phyloP scores from a whole-genome alignment of 352 stramenopile species.

The Phytophthora colocasiae region DNA sequence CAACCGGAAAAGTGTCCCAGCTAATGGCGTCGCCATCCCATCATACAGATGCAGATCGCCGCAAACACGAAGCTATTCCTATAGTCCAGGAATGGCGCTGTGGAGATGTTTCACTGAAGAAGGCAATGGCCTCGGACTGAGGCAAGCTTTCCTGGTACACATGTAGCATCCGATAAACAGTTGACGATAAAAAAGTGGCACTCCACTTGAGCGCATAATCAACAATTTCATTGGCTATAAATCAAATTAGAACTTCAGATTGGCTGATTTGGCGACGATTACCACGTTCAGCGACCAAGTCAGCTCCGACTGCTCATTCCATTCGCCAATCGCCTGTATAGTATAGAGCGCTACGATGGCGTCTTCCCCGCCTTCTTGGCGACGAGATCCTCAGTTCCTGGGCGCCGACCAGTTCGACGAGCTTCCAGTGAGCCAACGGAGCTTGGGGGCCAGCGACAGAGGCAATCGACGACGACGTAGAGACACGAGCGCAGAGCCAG shows the following conservation, averaged over 20 bases:
- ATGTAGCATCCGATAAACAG: too few relatives aligned
- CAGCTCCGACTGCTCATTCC: background rate
- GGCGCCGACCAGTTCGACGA: slow-evolving; percentile 22
- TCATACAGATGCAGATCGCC: slow-evolving; percentile 7
- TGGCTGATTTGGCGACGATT: slow-evolving; percentile 2
- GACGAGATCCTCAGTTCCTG: slow-evolving; percentile 12
- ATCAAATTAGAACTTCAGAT: too few relatives aligned
- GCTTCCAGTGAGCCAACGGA: slow-evolving; percentile 23
- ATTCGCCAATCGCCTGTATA: slow-evolving; percentile 17
- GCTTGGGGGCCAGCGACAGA: slow-evolving; percentile 15
- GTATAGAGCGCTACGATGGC: slow-evolving; percentile 10
- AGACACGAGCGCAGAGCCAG: slow-evolving; percentile 22
- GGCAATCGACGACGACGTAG: slow-evolving; percentile 21
- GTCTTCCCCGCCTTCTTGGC: slow-evolving; percentile 4
- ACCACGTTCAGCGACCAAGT: slow-evolving; percentile 2
- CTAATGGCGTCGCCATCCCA: background rate
- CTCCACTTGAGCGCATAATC: too few relatives aligned
- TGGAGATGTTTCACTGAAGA: too few relatives aligned
- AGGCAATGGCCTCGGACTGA: too few relatives aligned
- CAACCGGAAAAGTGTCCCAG: slow-evolving; percentile 9
- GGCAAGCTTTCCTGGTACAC: too few relatives aligned
- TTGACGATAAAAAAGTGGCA: too few relatives aligned
- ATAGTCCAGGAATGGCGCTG: too few relatives aligned
- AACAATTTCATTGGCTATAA: too few relatives aligned
- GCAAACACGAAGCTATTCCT: slow-evolving; percentile 10